These are phyloP conservation scores for Ophiostoma fasciatum DNA, from an alignment of 2,329 filamentous ascomycete genomes.

Conservation along the genomic window DNA sequence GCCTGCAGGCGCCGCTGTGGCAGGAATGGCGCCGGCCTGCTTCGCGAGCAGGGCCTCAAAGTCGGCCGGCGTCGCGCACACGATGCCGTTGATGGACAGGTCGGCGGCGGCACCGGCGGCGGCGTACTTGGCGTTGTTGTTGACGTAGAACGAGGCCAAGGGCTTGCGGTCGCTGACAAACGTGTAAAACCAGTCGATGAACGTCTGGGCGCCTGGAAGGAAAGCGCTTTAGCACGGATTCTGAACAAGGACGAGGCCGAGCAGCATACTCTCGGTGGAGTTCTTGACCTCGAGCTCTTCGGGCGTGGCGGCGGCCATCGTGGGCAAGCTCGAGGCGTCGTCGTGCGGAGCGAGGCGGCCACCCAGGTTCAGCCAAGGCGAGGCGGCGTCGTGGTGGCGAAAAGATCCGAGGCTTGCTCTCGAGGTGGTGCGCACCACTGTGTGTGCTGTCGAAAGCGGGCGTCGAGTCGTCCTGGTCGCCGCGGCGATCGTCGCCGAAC, in stretches of 20 bases:
- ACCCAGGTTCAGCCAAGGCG: no score
- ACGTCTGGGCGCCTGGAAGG: slow-evolving; percentile 48
- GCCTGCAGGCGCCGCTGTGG: not conserved
- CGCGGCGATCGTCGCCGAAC: not conserved
- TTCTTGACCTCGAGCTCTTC: slow-evolving; percentile 29
- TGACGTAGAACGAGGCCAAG: slow-evolving; percentile 57
- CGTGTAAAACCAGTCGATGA: slow-evolving; percentile 61
- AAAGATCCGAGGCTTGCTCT: no score
- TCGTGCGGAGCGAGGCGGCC: no score
- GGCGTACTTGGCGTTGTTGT: slow-evolving; percentile 36
- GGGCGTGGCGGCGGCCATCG: slow-evolving; percentile 7
- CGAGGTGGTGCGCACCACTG: no score
- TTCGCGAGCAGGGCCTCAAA: slow-evolving; percentile 55
- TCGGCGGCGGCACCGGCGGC: slow-evolving; percentile 39
- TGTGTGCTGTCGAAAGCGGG: not conserved
- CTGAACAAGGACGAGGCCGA: not conserved
- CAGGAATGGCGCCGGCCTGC: slow-evolving; percentile 30
- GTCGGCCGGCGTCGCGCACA: slow-evolving; percentile 44
- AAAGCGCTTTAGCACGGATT: no score
- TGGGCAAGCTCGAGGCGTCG: no score
- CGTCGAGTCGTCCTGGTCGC: not conserved
- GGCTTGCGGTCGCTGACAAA: slow-evolving; percentile 47
- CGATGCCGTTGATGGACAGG: slow-evolving; percentile 68
- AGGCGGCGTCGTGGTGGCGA: no score
- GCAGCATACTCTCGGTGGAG: slow-evolving; percentile 29